Percentiles rank a stretch among this genome's conserved stretches.
Evolutionary conservation across 1,284 basidiomycete species (phyloP).

Genomic region (Xerocomus cyaneibrunnescens): DNA sequence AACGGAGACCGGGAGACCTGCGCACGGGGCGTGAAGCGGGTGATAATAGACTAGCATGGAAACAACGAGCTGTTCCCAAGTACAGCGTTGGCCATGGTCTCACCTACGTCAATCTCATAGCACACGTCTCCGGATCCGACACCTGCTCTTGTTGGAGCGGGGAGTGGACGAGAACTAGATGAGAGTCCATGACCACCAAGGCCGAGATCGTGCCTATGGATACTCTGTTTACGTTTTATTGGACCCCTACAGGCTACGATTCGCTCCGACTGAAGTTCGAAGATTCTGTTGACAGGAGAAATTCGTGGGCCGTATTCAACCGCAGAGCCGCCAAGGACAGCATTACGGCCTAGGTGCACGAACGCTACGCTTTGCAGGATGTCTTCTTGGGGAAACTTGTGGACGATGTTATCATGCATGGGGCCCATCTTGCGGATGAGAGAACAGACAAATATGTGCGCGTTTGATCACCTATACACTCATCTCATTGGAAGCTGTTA

Average conservation of each 20-base stretch:
- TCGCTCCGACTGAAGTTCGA: constrained; percentile 21
- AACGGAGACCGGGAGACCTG: constrained; percentile 2
- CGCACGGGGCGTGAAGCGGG: background rate
- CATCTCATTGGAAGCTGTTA: background rate
- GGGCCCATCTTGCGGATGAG: background rate
- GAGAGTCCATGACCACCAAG: background rate
- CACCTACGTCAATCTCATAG: constrained; percentile 18
- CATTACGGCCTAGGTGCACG: background rate
- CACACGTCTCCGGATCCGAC: constrained; percentile 27
- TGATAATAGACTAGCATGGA: constrained; percentile 24
- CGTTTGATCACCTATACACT: background rate
- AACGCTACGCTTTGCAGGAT: constrained; percentile 24
- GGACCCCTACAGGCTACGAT: constrained; percentile 19
- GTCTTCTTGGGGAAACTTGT: constrained; percentile 13
- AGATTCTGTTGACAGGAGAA: background rate
- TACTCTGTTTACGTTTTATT: constrained; percentile 1
- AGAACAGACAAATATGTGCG: background rate
- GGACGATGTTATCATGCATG: background rate
- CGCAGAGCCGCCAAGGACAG: constrained; percentile 6
- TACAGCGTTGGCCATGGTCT: background rate
- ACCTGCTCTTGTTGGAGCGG: background rate
- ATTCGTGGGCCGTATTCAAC: constrained; percentile 10
- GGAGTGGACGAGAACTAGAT: background rate
- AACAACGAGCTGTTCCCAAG: constrained; percentile 19
- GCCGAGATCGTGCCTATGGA: background rate